These are phyloP conservation scores for Geotrichum australiense DNA, from an alignment of 1,139 yeast species.

Conservation along the genomic window DNA sequence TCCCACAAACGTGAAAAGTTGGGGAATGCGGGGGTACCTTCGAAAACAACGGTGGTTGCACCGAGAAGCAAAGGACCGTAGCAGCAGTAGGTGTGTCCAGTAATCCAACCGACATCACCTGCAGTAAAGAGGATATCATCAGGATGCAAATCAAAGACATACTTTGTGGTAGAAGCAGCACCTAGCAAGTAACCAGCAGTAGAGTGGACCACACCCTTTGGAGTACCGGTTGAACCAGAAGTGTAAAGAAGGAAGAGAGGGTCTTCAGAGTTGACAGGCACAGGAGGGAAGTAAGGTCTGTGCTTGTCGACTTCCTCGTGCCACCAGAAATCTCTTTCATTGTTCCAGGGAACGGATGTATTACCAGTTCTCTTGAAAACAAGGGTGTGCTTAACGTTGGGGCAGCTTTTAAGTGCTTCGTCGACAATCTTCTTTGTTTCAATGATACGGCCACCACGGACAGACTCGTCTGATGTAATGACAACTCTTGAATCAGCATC, in stretches of 20 bases:
- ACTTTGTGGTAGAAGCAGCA: constrained; percentile 62
- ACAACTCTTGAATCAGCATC: constrained; percentile 72
- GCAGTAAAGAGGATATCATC: constrained; percentile 74
- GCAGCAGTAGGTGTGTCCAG: constrained; percentile 78
- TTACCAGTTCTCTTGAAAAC: constrained; percentile 72
- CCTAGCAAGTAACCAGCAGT: constrained; percentile 77
- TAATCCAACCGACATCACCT: constrained; percentile 87
- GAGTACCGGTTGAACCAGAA: constrained; percentile 65
- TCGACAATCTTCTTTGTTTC: constrained; percentile 80
- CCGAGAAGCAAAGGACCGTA: constrained; percentile 76
- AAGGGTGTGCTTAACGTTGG: constrained; percentile 59
- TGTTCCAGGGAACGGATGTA: constrained; percentile 53
- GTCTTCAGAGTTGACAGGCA: constrained; percentile 53
- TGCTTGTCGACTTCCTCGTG: constrained; percentile 64
- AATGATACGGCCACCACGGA: constrained; percentile 76
- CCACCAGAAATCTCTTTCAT: constrained; percentile 73
- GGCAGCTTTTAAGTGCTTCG: constrained; percentile 66
- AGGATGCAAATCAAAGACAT: constrained; percentile 68
- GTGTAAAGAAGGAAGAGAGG: constrained; percentile 59
- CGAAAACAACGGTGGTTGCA: constrained; percentile 75
- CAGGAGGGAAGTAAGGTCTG: constrained; percentile 58
- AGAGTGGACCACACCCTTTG: constrained; percentile 64
- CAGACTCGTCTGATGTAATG: constrained; percentile 73
- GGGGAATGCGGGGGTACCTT: constrained; percentile 85
- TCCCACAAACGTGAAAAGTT: constrained; percentile 77